phyloP scores from a whole-genome alignment of 148 eudicot species.

The Rhododendron molle region DNA sequence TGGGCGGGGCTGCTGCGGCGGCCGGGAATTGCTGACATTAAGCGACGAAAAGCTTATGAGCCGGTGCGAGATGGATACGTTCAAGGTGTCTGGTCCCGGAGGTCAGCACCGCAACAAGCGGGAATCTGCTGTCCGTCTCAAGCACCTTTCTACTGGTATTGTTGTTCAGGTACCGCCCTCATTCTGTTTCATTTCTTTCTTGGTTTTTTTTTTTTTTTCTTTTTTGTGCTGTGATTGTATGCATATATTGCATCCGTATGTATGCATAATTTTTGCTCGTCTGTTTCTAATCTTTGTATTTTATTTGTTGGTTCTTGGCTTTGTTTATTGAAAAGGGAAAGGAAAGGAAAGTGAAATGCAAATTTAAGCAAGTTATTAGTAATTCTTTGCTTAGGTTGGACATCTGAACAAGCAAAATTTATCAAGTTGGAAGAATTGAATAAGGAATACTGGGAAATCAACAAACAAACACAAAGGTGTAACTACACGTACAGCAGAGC shows the following conservation, averaged over 20 bases:
- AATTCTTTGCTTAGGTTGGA: background rate
- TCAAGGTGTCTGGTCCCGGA: constrained; percentile 86
- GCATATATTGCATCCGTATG: background rate
- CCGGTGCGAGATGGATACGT: constrained; percentile 72
- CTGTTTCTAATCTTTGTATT: background rate
- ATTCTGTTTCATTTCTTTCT: background rate
- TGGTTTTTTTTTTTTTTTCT: too few relatives aligned
- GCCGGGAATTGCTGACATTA: constrained; percentile 40
- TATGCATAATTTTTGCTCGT: background rate
- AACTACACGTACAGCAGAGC: background rate
- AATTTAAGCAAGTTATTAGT: background rate
- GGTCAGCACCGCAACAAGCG: constrained; percentile 98
- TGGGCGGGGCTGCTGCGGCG: constrained; percentile 9
- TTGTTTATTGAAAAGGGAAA: background rate
- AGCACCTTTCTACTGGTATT: constrained; percentile 84
- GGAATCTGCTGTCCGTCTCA: constrained; percentile 90
- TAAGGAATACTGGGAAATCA: background rate
- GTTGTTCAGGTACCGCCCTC: constrained; percentile 57
- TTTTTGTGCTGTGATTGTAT: background rate
- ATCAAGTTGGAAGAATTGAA: background rate
- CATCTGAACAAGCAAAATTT: background rate
- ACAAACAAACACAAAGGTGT: background rate
- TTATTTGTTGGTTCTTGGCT: background rate
- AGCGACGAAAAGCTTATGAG: constrained; percentile 66
- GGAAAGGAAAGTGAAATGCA: background rate